Percentiles rank a stretch among this genome's conserved stretches.
These are phyloP conservation scores for Kazachstania africana DNA, from an alignment of 805 yeast genomes.

Conservation along the genomic window DNA sequence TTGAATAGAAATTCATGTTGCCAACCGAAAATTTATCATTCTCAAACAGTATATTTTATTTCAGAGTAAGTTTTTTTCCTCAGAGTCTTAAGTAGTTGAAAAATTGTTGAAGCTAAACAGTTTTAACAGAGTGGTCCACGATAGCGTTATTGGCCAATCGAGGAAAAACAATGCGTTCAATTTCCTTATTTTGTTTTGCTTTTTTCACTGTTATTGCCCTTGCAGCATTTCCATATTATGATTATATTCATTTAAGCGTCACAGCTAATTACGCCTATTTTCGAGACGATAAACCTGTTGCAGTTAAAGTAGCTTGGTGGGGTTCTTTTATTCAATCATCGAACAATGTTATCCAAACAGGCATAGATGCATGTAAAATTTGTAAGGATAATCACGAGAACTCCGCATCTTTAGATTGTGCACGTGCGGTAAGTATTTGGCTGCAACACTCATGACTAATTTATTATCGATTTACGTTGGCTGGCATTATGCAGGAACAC, in stretches of 20 bases:
- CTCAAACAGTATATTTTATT: no score
- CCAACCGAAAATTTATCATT: no score
- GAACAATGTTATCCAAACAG: not conserved
- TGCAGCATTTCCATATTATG: not conserved
- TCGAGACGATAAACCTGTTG: not conserved
- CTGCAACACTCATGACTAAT: not conserved
- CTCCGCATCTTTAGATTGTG: not conserved
- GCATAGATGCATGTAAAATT: not conserved
- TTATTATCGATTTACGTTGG: not conserved
- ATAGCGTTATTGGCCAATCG: no score
- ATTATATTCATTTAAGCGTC: not conserved
- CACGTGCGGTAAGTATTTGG: not conserved
- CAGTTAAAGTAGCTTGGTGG: not conserved
- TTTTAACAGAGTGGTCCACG: no score
- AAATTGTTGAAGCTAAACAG: no score
- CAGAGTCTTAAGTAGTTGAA: no score
- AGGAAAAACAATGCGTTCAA: no score
- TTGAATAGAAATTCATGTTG: no score
- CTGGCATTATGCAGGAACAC: constrained; percentile 1
- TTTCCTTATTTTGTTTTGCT: no score
- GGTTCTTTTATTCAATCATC: not conserved
- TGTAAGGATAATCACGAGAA: not conserved
- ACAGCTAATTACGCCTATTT: not conserved
- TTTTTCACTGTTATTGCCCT: not conserved
- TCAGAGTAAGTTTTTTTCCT: no score